Evolutionary conservation across 2,329 filamentous ascomycete species (phyloP), one percentile per base, ranked within the genome.

Genomic region (Immersiporthe knoxdaviesiana): DNA sequence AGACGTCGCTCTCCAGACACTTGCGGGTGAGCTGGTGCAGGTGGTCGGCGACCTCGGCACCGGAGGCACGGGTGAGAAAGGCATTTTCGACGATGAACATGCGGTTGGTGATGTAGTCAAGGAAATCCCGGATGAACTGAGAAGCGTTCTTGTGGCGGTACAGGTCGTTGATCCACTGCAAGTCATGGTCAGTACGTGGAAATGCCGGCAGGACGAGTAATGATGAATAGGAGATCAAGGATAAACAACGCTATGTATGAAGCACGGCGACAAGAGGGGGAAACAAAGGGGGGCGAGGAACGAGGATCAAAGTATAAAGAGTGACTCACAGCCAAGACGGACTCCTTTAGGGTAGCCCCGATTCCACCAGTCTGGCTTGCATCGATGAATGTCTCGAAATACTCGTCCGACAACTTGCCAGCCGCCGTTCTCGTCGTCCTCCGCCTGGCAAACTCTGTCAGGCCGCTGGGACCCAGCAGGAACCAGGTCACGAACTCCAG

Each of bases 401-500:
- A 72, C 41, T 72, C 68, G 16, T 72, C 70, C 16, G 70, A 72
- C 59, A 70, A n/a, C 30, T 70, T 70, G 24, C 70, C 70, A 41
- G 65, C 27, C 39, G 66, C 68, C 14, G 68, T 72, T 32, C 56
- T 70, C 2, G 68, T 72, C 3, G 70, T 72, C 59, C 70, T 69
- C 35, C 68, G 66, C 70, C 54, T 72, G 0, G 70, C 70, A 47
- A 72, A 72, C 52, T 72, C 70, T 14, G 54, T 70, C 12, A 72
- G 59, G 35, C 70, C 70, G 7, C 47, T 44, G 3, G 66, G 66
- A 4, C 70, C 70, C 18, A 70, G 21, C 21, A 72, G 60, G 54
- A 72, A 72, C 74, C 74, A 74, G 1, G 69, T 73, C 1, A 72
- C 47, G 30, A 74, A 72, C 66, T 75, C 74, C 0, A 75, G 65